Evolutionary conservation across 1,284 basidiomycete species (phyloP), one percentile per base, ranked within the genome.

Genomic region (Ustilago tritici): DNA sequence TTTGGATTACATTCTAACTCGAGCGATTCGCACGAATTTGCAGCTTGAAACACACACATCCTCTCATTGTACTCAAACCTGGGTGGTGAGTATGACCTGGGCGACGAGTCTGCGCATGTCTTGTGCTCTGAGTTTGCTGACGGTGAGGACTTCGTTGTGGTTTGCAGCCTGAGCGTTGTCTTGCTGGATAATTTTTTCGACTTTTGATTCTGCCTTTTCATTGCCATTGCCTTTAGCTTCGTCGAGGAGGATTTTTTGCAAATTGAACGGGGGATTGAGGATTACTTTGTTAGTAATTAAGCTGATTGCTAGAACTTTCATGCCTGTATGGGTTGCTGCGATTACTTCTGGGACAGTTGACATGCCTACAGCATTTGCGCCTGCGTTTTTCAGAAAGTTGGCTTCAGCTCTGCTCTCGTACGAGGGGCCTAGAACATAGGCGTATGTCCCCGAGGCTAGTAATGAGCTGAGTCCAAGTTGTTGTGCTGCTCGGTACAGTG

Each of bases 311-410:
- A 92, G 87, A 36, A 92, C 90, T 60, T 92, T 89, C 70, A 95
- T 72, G 0, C 91, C 82, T 2, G 66, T 91, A 81, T 94, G 91
- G 57, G 90, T 88, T 23, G 92, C 93, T 0, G 91, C 92, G 19
- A 94, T 87, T n/a, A 94, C 93, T 87, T 95, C 93, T 0, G 93
- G 93, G n/a, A 94, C 90, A 0, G 93, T 95, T 77, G 92, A 93
- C 93, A 95, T 94, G 3, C 93, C 93, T 2, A 94, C 93, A 9
- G 93, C 92, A 80, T 93, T 93, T 17, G 79, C 81, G 12, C 81
- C 81, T 8, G 70, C 70, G 11, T 36, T 47, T 9, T 71, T 68
- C 7, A 83, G 56, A 54, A 81, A 80, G 4, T 54, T 43, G 9
- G 76, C 79, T 36, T 83, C 81, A 17, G 78, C 78, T 7, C 81